Percentiles rank a stretch among this genome's conserved stretches.
Evolutionary conservation across 805 yeast genomes (phyloP).

Genomic region (Metschnikowia amazonensis): DNA sequence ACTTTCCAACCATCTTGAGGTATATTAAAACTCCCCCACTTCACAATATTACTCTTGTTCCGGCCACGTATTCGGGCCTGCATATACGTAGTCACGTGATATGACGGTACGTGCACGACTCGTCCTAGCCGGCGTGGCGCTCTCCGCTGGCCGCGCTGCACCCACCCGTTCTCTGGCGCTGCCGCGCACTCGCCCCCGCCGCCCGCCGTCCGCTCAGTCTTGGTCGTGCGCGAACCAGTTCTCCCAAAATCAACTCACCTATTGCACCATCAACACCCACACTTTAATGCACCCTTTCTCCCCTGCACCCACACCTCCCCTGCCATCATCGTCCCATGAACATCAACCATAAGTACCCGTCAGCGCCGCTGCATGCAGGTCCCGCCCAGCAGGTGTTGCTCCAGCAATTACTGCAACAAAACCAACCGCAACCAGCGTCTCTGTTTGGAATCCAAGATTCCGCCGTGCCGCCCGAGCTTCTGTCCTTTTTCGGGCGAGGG

Average conservation of each 20-base stretch:
- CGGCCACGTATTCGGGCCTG: too few relatives aligned
- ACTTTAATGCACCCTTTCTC: constrained; percentile 3
- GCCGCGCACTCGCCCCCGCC: not conserved
- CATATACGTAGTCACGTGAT: not conserved
- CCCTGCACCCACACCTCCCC: constrained; percentile 2
- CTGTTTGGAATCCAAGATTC: constrained; percentile 10
- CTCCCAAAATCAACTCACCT: constrained; percentile 3
- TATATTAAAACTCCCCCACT: too few relatives aligned
- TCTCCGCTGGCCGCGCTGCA: not conserved
- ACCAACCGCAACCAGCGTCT: constrained; percentile 25
- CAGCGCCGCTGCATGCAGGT: constrained; percentile 29
- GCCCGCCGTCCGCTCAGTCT: not conserved
- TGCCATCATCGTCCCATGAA: constrained; percentile 15
- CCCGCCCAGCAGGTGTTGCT: constrained; percentile 43
- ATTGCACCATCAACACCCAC: not conserved
- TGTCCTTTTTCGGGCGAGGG: constrained; percentile 21
- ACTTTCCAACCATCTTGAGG: too few relatives aligned
- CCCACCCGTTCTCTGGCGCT: not conserved
- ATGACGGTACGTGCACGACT: not conserved
- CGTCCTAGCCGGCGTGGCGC: too few relatives aligned
- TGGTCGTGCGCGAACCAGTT: constrained; percentile 1
- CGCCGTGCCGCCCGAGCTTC: constrained; percentile 19
- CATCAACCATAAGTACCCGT: constrained; percentile 21
- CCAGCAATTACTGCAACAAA: constrained; percentile 42
- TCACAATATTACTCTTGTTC: too few relatives aligned